A percentile compares a stretch with the other conserved stretches of the same genome.
phyloP scores from a whole-genome alignment of 169 alveolate genomes.

The Plasmodium chabaudi region DNA sequence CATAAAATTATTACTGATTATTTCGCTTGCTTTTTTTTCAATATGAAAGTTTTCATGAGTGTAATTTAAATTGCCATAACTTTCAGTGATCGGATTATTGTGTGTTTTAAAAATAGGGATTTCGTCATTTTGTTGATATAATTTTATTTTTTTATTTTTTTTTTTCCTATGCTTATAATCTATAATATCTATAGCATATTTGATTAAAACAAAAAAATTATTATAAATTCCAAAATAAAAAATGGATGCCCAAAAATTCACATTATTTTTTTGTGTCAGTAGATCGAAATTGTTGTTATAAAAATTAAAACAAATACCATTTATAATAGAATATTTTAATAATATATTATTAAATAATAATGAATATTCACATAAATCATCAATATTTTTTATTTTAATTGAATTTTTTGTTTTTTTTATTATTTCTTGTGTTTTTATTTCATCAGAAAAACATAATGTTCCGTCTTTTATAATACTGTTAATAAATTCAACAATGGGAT shows the following conservation, averaged over 20 bases:
- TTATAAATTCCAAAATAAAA: constrained; percentile 73
- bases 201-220: constrained; percentile 44
- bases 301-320: constrained; percentile 67
- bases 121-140: not conserved
- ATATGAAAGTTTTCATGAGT: no score
- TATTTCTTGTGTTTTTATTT: constrained; percentile 40
- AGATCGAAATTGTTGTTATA: constrained; percentile 38
- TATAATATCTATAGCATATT: constrained; percentile 54
- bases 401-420: constrained; percentile 33
- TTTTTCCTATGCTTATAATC: constrained; percentile 20
- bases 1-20: no score
- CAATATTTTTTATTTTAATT: constrained; percentile 35
- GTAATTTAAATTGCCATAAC: no score
- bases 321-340: constrained; percentile 55
- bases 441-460: constrained; percentile 42
- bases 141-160: not conserved
- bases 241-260: constrained; percentile 55
- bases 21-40: no score
- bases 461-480: constrained; percentile 59
- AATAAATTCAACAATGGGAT: constrained; percentile 44
- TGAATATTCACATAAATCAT: constrained; percentile 70
- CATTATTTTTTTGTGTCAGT: constrained; percentile 34
- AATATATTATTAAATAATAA: constrained; percentile 36
- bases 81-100: no score
- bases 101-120: no score